Percentiles rank a stretch among this genome's conserved stretches.
Conservation (phyloP, 306 rosid species). For the Begonia peltatifolia region DNA sequence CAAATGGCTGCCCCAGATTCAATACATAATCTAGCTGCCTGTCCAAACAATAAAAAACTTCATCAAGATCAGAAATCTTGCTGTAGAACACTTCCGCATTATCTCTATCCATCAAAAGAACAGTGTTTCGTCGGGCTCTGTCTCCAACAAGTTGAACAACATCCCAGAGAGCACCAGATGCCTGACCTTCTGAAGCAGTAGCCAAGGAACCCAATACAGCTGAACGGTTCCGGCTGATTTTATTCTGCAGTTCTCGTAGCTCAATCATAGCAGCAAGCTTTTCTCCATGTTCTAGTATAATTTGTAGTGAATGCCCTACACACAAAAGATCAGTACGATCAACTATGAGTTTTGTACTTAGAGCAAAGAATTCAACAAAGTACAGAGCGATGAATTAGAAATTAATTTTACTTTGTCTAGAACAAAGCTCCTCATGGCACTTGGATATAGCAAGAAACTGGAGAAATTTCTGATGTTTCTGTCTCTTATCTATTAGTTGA, state of each 20-base stretch:
- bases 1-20: conserved; percentile 49
- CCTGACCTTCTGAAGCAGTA: conserved; percentile 37
- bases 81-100: conserved; percentile 95
- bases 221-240: conserved; percentile 62
- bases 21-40: conserved; percentile 63
- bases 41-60: conserved; percentile 70
- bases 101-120: conserved; percentile 96
- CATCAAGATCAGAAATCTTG: conserved; percentile 86
- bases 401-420: conserved; percentile 61
- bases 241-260: conserved; percentile 75
- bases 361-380: not conserved
- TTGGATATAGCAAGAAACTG: conserved; percentile 89
- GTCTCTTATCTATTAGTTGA: conserved; percentile 84
- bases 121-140: conserved; percentile 74
- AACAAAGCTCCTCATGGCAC: conserved; percentile 96
- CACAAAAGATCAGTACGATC: not conserved
- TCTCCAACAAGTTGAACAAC: conserved; percentile 89
- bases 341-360: not conserved
- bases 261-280: conserved; percentile 87
- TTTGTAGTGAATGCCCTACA: conserved; percentile 74
- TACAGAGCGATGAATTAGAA: conserved; percentile 1
- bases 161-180: conserved; percentile 96
- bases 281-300: conserved; percentile 88
- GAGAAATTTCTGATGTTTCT: conserved; percentile 74
- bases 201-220: conserved; percentile 28